Conservation (phyloP, 1,284 basidiomycete genomes). For the Coriolopsis trogii region DNA sequence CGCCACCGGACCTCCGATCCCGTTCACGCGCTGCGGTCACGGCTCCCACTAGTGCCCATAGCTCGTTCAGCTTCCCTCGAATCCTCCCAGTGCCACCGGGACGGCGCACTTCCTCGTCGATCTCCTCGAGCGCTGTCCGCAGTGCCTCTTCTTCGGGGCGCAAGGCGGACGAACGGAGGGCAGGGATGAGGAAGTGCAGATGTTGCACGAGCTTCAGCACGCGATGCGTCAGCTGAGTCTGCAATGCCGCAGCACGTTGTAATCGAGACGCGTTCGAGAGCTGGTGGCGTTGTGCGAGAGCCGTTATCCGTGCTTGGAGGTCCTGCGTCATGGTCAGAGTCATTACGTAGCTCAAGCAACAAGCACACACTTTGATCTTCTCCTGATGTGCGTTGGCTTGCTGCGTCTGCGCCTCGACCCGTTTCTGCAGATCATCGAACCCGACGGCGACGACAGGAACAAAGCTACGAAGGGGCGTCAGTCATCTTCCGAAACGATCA, state of each 20-base stretch:
- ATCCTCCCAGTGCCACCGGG: constrained; percentile 63
- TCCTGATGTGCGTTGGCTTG: constrained; percentile 74
- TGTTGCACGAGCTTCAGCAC: constrained; percentile 76
- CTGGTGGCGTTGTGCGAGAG: constrained; percentile 68
- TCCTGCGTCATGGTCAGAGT: constrained; percentile 45
- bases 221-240: constrained; percentile 77
- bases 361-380: constrained; percentile 56
- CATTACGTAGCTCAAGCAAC: neutral
- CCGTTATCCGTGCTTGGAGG: constrained; percentile 64
- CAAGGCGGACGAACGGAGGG: constrained; percentile 76
- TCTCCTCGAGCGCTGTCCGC: constrained; percentile 68
- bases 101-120: constrained; percentile 73
- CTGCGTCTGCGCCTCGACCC: constrained; percentile 78
- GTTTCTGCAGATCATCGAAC: constrained; percentile 81
- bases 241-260: constrained; percentile 63
- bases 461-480: constrained; percentile 49
- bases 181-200: constrained; percentile 79
- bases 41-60: constrained; percentile 87
- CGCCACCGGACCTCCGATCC: constrained; percentile 47
- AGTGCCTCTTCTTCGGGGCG: constrained; percentile 83
- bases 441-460: constrained; percentile 84
- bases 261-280: constrained; percentile 74
- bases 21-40: constrained; percentile 65
- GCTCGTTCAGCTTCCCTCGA: constrained; percentile 76
- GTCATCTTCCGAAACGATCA: neutral